Conservation (phyloP, 257 asterid species). For the Salvia rosmarinus region DNA sequence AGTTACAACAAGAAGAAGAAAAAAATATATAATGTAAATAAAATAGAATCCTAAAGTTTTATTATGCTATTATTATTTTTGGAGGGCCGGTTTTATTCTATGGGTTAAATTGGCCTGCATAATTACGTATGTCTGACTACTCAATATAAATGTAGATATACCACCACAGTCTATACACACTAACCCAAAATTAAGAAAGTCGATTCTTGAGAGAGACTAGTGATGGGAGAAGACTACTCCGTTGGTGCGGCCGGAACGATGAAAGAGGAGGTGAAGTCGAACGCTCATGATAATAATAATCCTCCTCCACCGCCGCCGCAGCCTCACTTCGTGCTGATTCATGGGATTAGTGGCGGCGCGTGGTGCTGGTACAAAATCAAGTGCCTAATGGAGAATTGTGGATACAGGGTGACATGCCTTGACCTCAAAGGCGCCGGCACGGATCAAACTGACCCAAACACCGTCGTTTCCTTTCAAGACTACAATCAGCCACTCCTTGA, state of each 20-base stretch:
- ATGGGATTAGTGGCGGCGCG: conserved; percentile 71
- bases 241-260: background rate
- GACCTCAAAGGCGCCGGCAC: conserved; percentile 78
- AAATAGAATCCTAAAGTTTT: no score
- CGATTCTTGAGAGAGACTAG: background rate
- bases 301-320: background rate
- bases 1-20: background rate
- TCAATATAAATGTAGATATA: background rate
- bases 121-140: background rate
- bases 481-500: conserved; percentile 76
- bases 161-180: background rate
- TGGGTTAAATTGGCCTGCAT: conserved; percentile 1
- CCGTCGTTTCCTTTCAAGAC: conserved; percentile 57
- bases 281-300: background rate
- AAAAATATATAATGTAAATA: background rate
- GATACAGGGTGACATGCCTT: conserved; percentile 72
- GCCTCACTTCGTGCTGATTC: conserved; percentile 76
- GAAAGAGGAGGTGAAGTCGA: background rate
- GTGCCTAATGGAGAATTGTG: conserved; percentile 64
- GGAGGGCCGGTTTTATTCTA: background rate
- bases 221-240: conserved; percentile 34
- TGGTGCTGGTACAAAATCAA: conserved; percentile 94
- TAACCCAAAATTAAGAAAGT: background rate
- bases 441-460: conserved; percentile 69
- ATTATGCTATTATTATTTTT: no score